Evolutionary conservation across 345 rosid species (phyloP).

Genomic region (Gossypium rotundifolium): DNA sequence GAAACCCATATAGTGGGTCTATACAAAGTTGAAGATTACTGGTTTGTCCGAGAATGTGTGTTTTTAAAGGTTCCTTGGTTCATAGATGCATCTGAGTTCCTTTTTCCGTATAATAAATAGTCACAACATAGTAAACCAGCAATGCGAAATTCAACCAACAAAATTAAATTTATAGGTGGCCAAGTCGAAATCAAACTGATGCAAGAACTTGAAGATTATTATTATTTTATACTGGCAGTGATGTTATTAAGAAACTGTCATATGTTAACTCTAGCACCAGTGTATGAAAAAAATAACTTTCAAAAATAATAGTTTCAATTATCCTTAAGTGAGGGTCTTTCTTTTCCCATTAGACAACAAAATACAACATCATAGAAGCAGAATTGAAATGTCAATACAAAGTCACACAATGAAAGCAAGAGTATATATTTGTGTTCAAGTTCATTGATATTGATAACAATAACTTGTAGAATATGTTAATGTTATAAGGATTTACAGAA

Average conservation of each 20-base stretch:
- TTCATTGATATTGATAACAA: not conserved
- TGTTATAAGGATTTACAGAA: constrained; percentile 3
- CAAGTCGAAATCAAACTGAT: not conserved
- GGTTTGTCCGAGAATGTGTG: not conserved
- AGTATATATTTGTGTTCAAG: not conserved
- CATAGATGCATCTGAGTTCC: not conserved
- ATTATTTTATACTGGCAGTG: too few relatives aligned
- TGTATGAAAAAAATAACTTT: too few relatives aligned
- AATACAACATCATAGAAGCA: not conserved
- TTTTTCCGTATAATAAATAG: not conserved
- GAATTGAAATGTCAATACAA: not conserved
- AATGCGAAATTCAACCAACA: not conserved
- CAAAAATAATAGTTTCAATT: too few relatives aligned
- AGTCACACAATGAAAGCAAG: not conserved
- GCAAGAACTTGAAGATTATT: not conserved
- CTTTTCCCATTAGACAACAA: not conserved
- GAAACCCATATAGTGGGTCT: not conserved
- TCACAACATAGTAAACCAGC: not conserved
- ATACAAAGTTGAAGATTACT: not conserved
- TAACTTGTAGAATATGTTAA: not conserved
- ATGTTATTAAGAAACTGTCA: too few relatives aligned
- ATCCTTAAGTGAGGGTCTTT: too few relatives aligned
- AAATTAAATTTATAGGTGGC: not conserved
- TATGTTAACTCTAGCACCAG: too few relatives aligned
- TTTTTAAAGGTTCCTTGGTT: not conserved